phyloP scores from a whole-genome alignment of 495 filamentous ascomycete genomes.

The Xylaria nigripes region DNA sequence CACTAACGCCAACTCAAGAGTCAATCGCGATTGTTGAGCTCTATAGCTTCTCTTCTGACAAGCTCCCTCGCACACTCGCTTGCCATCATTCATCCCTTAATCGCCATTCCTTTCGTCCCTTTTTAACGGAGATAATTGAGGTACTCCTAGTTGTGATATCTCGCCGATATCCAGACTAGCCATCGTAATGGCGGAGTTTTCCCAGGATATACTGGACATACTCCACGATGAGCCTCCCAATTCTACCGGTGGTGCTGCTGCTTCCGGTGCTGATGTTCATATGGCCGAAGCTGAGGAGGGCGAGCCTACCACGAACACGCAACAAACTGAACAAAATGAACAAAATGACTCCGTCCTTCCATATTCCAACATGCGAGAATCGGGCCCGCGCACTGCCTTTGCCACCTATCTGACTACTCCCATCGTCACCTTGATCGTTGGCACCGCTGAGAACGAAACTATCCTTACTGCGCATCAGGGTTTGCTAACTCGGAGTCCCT shows the following conservation, averaged over 20 bases:
- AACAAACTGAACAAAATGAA: too few relatives aligned
- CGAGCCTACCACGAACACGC: slow-evolving; percentile 13
- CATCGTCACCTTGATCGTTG: slow-evolving; percentile 69
- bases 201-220: slow-evolving; percentile 27
- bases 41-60: too few relatives aligned
- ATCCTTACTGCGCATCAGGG: slow-evolving; percentile 71
- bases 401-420: slow-evolving; percentile 66
- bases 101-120: neutral
- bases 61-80: too few relatives aligned
- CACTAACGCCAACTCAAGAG: too few relatives aligned
- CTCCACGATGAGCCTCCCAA: slow-evolving; percentile 22
- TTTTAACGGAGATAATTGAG: neutral
- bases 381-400: slow-evolving; percentile 36
- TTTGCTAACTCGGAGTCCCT: slow-evolving; percentile 64
- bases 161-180: neutral
- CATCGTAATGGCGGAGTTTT: slow-evolving; percentile 30
- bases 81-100: too few relatives aligned
- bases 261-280: slow-evolving; percentile 35
- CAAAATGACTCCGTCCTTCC: slow-evolving; percentile 27
- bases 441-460: slow-evolving; percentile 50
- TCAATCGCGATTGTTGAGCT: too few relatives aligned
- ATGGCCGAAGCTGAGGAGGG: slow-evolving; percentile 36
- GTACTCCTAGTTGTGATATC: neutral
- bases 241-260: slow-evolving; percentile 12
- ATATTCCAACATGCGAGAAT: slow-evolving; percentile 36